Conservation (phyloP, 208 protist genomes). For the Angomonas ambiguus region DNA sequence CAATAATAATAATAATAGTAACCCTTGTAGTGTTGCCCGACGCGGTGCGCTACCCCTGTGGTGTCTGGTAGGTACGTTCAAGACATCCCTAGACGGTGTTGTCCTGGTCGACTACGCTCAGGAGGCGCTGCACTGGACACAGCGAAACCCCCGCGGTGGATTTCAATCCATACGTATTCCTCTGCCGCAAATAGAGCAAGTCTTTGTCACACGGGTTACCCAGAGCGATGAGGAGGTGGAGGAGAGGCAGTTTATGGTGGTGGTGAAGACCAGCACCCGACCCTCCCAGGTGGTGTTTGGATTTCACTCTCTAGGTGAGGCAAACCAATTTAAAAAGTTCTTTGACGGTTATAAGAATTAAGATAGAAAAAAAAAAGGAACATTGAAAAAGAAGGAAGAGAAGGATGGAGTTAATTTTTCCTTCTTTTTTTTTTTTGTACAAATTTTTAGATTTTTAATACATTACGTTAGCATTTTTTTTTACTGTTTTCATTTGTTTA, state of each 20-base stretch:
- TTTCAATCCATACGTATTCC: constrained; percentile 56
- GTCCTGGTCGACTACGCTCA: constrained; percentile 57
- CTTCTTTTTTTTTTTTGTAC: constrained; percentile 10
- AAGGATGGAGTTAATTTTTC: background rate
- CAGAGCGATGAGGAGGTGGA: constrained; percentile 44
- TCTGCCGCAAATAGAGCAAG: constrained; percentile 38
- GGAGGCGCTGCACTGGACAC: constrained; percentile 59
- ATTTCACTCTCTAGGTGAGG: constrained; percentile 50
- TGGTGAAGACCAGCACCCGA: constrained; percentile 56
- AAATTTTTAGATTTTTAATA: background rate
- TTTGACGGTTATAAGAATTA: constrained; percentile 13
- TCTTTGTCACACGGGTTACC: constrained; percentile 32
- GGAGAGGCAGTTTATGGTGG: constrained; percentile 48
- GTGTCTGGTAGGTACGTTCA: constrained; percentile 83
- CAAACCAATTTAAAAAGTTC: constrained; percentile 40
- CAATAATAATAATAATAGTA: too few species aligned
- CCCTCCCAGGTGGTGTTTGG: constrained; percentile 83
- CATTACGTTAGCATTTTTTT: background rate
- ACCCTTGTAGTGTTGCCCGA: constrained; percentile 16
- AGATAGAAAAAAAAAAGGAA: constrained; percentile 6
- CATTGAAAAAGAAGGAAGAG: background rate
- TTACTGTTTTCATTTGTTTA: background rate
- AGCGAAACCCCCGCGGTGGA: constrained; percentile 68
- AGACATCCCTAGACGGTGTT: constrained; percentile 50
- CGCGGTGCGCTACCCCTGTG: constrained; percentile 62